Conservation (phyloP, 805 yeast genomes). For the Candida ulmi region DNA sequence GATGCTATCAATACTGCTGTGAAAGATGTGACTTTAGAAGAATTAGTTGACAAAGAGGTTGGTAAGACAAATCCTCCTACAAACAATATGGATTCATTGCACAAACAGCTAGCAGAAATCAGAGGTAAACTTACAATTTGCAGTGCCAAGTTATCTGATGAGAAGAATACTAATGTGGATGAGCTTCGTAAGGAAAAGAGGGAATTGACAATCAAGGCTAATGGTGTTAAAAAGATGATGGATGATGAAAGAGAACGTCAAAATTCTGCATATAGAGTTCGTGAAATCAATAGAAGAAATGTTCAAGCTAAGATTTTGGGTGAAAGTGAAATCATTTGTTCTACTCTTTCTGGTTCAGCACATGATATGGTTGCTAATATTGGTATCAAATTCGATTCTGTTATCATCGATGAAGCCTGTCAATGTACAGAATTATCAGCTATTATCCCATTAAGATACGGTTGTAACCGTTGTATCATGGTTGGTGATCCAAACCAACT, state of each 20-base stretch:
- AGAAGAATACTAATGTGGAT: conserved; percentile 32
- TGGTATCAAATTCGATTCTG: conserved; percentile 79
- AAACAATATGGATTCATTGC: conserved; percentile 44
- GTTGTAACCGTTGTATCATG: conserved; percentile 86
- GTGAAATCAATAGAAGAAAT: conserved; percentile 73
- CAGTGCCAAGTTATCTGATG: conserved; percentile 22
- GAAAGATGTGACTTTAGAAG: conserved; percentile 79
- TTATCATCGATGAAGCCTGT: conserved; percentile 94
- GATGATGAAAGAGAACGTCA: conserved; percentile 77
- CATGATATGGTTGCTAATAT: conserved; percentile 76
- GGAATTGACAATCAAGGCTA: conserved; percentile 53
- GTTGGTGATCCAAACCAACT: conserved; percentile 98
- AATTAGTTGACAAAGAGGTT: conserved; percentile 55
- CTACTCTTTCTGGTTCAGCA: conserved; percentile 92
- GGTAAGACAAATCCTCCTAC: conserved; percentile 12
- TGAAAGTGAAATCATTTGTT: conserved; percentile 80
- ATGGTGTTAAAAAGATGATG: conserved; percentile 63
- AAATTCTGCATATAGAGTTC: conserved; percentile 61
- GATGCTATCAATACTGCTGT: conserved; percentile 85
- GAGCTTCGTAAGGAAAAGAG: conserved; percentile 46
- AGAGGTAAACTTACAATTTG: conserved; percentile 14
- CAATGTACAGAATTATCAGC: conserved; percentile 93
- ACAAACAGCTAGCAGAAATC: conserved; percentile 34
- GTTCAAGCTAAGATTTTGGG: conserved; percentile 67
- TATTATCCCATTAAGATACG: conserved; percentile 86